phyloP scores from a whole-genome alignment of 345 rosid genomes.

The Lumnitzera racemosa region DNA sequence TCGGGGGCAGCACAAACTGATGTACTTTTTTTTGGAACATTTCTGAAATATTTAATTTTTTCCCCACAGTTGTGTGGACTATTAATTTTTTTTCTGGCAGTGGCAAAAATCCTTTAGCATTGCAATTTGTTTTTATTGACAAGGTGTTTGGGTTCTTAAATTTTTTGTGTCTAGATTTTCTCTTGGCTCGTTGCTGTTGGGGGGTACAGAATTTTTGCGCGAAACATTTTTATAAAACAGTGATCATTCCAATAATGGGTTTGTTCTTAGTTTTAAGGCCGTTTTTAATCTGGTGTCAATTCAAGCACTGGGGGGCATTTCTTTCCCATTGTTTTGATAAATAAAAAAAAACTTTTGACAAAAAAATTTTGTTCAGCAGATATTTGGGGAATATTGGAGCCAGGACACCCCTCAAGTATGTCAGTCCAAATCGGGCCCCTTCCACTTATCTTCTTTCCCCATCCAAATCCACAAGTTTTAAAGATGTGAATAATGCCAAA shows the following conservation, averaged over 20 bases:
- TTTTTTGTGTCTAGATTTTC: neutral
- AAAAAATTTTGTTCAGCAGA: conserved; percentile 21
- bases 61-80: no score
- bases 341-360: neutral
- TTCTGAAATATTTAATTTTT: neutral
- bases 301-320: neutral
- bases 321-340: neutral
- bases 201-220: neutral
- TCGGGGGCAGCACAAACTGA: conserved; percentile 46
- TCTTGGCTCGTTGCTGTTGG: neutral
- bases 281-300: neutral
- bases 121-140: no score
- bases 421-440: conserved; percentile 55
- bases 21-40: conserved; percentile 11
- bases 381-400: conserved; percentile 48
- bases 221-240: no score
- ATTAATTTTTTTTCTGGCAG: no score
- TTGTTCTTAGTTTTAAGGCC: no score
- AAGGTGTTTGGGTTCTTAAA: no score
- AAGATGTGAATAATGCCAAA: conserved; percentile 13
- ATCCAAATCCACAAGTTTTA: conserved; percentile 59
- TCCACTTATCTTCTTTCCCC: conserved; percentile 49
- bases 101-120: no score
- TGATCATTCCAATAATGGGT: no score
- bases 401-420: conserved; percentile 53